Percentiles rank a stretch among this genome's conserved stretches.
Evolutionary conservation across 345 rosid species (phyloP).

Genomic region (Bruguiera gymnorhiza): DNA sequence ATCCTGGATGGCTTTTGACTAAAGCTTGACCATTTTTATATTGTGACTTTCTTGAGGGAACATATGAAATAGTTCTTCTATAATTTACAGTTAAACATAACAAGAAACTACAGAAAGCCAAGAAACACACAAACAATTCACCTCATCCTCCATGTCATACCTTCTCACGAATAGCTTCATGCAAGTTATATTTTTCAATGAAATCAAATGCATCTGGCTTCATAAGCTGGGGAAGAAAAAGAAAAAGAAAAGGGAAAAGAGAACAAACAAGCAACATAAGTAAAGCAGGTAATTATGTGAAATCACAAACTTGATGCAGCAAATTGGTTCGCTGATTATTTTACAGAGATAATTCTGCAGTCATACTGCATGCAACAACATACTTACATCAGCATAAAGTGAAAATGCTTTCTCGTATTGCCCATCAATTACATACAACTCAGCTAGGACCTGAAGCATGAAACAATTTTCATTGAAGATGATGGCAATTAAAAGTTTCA

Average conservation of each 20-base stretch:
- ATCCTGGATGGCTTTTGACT: too few species aligned
- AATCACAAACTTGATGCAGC: too few species aligned
- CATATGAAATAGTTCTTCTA: too few species aligned
- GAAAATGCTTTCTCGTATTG: conserved; percentile 86
- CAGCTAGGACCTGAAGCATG: conserved; percentile 76
- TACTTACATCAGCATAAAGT: conserved; percentile 94
- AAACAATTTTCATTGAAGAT: conserved; percentile 22
- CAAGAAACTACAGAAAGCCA: not conserved
- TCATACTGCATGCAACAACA: conserved; percentile 5
- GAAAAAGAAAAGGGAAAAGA: conserved; percentile 11
- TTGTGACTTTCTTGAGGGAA: too few species aligned
- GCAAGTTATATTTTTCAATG: conserved; percentile 75
- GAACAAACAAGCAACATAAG: not conserved
- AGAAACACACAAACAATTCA: conserved; percentile 16
- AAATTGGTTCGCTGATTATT: too few species aligned
- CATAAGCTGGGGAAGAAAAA: conserved; percentile 69
- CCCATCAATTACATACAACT: conserved; percentile 80
- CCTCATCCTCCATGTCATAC: conserved; percentile 37
- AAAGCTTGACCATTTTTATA: too few species aligned
- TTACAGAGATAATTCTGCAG: not conserved
- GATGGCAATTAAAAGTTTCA: conserved; percentile 15
- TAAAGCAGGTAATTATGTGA: too few species aligned
- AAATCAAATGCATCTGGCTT: conserved; percentile 83
- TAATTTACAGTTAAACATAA: not conserved
- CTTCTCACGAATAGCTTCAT: conserved; percentile 87